Evolutionary conservation across 768 basidiomycete genomes (phyloP).

Genomic region (Mycena amicta): DNA sequence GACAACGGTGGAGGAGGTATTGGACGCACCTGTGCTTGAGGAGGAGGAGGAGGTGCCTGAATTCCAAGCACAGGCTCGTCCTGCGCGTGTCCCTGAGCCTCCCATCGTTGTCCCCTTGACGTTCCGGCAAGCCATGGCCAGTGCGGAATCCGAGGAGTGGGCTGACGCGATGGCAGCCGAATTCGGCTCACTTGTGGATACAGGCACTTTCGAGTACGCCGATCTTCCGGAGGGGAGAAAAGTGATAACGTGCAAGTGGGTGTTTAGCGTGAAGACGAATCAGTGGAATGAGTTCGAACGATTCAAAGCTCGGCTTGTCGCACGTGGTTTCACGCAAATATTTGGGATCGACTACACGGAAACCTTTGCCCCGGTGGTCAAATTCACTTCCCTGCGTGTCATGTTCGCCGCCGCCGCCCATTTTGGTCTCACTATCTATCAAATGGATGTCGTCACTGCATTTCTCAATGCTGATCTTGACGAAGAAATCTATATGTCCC

Average conservation of each 20-base stretch:
- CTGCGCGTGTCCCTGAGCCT: no score
- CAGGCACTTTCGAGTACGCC: slow-evolving; percentile 39
- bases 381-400: slow-evolving; percentile 24
- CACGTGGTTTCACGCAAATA: slow-evolving; percentile 29
- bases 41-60: no score
- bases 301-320: slow-evolving; percentile 29
- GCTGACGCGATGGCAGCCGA: slow-evolving; percentile 31
- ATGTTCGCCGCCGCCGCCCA: slow-evolving; percentile 29
- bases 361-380: slow-evolving; percentile 31
- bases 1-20: no score
- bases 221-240: slow-evolving; percentile 31
- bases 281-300: slow-evolving; percentile 18
- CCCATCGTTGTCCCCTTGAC: no score
- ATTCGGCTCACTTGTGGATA: slow-evolving; percentile 25
- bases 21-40: no score
- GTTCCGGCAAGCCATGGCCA: no score
- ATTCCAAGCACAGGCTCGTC: no score
- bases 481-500: slow-evolving; percentile 30
- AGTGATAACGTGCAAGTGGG: slow-evolving; percentile 23
- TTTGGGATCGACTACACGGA: slow-evolving; percentile 38
- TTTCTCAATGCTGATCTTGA: slow-evolving; percentile 31
- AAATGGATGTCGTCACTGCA: slow-evolving; percentile 31
- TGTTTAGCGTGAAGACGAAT: slow-evolving; percentile 27
- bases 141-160: slow-evolving; percentile 24
- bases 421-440: slow-evolving; percentile 29